These are phyloP conservation scores for Stagonosporopsis vannaccii DNA, from an alignment of 2,329 filamentous ascomycete species.

Conservation along the genomic window DNA sequence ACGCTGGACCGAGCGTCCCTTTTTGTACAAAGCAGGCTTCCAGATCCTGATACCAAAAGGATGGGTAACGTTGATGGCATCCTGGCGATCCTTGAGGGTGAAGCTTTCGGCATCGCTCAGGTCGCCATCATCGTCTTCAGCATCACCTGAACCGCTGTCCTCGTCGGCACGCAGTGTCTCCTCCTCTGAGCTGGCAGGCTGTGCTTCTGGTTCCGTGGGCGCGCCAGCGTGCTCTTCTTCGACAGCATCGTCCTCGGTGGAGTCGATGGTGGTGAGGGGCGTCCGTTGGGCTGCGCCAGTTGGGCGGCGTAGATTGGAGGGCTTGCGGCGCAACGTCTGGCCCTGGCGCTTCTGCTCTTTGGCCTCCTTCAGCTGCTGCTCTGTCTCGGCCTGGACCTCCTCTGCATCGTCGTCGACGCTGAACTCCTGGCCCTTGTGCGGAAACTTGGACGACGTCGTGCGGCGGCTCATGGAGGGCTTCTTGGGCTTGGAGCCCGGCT, in stretches of 20 bases:
- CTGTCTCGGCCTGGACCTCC: slow-evolving; percentile 65
- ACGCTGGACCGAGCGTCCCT: slow-evolving; percentile 93
- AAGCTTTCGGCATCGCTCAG: slow-evolving; percentile 96
- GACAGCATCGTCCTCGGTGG: slow-evolving; percentile 54
- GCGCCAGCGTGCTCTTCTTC: slow-evolving; percentile 44
- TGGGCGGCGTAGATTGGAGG: slow-evolving; percentile 59
- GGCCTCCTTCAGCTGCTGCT: slow-evolving; percentile 26
- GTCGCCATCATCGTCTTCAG: slow-evolving; percentile 68
- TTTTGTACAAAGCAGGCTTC: slow-evolving; percentile 99
- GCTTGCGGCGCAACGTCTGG: slow-evolving; percentile 56
- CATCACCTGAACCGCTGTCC: slow-evolving; percentile 59
- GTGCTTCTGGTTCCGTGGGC: slow-evolving; percentile 32
- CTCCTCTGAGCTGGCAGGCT: slow-evolving; percentile 44
- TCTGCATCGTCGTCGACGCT: slow-evolving; percentile 87
- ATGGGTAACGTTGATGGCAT: slow-evolving; percentile 98
- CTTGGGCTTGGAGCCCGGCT: slow-evolving; percentile 55
- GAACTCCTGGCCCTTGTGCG: slow-evolving; percentile 84
- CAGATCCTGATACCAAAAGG: slow-evolving; percentile 98
- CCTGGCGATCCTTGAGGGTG: slow-evolving; percentile 93
- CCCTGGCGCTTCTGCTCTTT: slow-evolving; percentile 29
- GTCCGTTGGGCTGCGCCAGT: slow-evolving; percentile 54
- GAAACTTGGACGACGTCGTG: slow-evolving; percentile 75
- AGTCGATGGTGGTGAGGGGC: slow-evolving; percentile 58
- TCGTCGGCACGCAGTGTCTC: slow-evolving; percentile 49
- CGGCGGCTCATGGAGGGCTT: slow-evolving; percentile 79